phyloP scores from a whole-genome alignment of 805 yeast genomes.

The Diddensiella santjacobensis region DNA sequence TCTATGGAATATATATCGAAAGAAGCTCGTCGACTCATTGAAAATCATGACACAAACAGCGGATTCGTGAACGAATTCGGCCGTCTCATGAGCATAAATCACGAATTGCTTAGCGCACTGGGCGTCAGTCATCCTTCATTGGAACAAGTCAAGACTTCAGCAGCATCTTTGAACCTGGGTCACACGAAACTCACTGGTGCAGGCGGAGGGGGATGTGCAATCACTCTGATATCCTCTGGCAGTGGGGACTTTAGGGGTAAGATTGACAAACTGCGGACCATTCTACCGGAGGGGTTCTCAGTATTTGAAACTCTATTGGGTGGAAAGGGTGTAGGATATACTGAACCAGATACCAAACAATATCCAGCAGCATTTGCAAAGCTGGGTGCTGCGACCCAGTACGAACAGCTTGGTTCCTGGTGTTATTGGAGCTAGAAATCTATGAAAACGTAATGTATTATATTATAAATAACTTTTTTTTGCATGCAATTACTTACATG shows the following conservation, averaged over 20 bases:
- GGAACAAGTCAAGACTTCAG: constrained; percentile 65
- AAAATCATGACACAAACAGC: constrained; percentile 36
- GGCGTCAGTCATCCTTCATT: constrained; percentile 94
- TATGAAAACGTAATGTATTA: neutral
- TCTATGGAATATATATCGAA: constrained; percentile 72
- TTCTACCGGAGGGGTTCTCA: constrained; percentile 55
- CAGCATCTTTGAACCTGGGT: constrained; percentile 66
- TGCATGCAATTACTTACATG: constrained; percentile 44
- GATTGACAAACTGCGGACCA: constrained; percentile 33
- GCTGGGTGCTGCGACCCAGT: constrained; percentile 29
- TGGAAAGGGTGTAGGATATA: constrained; percentile 77
- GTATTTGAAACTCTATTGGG: constrained; percentile 80
- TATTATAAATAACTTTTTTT: neutral
- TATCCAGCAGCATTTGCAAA: constrained; percentile 13
- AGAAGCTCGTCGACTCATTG: constrained; percentile 67
- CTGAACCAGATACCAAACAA: constrained; percentile 5
- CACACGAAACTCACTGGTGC: constrained; percentile 96
- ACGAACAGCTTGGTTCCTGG: constrained; percentile 40
- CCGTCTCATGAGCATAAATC: constrained; percentile 74
- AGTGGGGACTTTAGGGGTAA: constrained; percentile 23
- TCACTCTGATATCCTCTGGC: constrained; percentile 57
- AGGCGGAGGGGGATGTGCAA: constrained; percentile 99
- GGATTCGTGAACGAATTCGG: constrained; percentile 38
- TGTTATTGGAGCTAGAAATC: constrained; percentile 20
- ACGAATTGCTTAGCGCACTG: constrained; percentile 76